These are phyloP conservation scores for Wallacemonas collosoma DNA, from an alignment of 208 protist genomes.

Conservation along the genomic window DNA sequence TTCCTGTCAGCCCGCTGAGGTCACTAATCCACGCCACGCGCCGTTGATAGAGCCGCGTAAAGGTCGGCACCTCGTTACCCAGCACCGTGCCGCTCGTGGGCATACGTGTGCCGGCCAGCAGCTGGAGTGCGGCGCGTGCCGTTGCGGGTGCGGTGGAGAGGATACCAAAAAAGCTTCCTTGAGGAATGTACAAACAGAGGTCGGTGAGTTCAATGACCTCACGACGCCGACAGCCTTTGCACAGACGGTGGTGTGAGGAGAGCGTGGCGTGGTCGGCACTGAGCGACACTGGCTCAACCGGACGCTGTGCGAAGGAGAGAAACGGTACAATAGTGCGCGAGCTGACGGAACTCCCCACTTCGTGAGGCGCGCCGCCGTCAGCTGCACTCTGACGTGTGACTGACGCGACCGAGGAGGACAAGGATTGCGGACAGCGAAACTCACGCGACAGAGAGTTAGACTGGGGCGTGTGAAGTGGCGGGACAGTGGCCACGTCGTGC, in stretches of 20 bases:
- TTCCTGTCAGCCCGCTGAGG: conserved; percentile 18
- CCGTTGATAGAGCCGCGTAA: conserved; percentile 19
- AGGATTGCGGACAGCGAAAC: not conserved
- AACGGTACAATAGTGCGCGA: not conserved
- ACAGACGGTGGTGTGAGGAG: not conserved
- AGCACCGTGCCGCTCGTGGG: conserved; percentile 25
- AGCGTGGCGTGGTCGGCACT: conserved; percentile 9
- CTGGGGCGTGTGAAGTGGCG: not conserved
- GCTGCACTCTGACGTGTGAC: too few species aligned
- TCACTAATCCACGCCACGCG: conserved; percentile 34
- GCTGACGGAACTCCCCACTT: too few species aligned
- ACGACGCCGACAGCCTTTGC: not conserved
- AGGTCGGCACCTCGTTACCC: conserved; percentile 34
- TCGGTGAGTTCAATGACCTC: conserved; percentile 18
- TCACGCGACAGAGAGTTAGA: not conserved
- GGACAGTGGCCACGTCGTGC: not conserved
- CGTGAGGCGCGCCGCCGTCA: too few species aligned
- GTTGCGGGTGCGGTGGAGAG: conserved; percentile 6
- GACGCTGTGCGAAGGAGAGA: not conserved
- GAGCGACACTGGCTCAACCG: not conserved
- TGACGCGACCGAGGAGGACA: not conserved
- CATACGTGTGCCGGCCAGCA: conserved; percentile 28
- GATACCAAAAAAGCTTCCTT: conserved; percentile 26
- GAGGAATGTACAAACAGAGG: conserved; percentile 25
- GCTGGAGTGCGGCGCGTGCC: conserved; percentile 22